A percentile compares a stretch with the other conserved stretches of the same genome.
phyloP scores from a whole-genome alignment of 169 alveolate genomes.

The Eimeria sp. region DNA sequence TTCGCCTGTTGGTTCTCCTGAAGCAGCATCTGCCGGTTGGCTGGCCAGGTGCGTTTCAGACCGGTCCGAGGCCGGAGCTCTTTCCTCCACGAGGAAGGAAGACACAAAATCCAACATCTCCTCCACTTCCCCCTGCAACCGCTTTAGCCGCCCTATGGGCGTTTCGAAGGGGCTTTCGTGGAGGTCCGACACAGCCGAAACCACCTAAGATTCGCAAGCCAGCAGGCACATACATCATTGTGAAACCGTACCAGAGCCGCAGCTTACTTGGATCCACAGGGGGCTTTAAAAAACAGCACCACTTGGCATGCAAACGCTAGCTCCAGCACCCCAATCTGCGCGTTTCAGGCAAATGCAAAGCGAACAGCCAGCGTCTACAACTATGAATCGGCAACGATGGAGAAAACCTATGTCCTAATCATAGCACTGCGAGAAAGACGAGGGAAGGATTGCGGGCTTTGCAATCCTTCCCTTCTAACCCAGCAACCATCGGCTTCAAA shows the following conservation, averaged over 20 bases:
- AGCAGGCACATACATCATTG: not conserved
- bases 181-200: not conserved
- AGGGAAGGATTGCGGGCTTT: not conserved
- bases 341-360: not conserved
- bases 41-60: not conserved
- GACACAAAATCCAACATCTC: slow-evolving; percentile 80
- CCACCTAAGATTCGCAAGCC: not conserved
- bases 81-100: slow-evolving; percentile 71
- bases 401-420: not conserved
- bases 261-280: not conserved
- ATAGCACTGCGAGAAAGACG: not conserved
- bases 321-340: not conserved
- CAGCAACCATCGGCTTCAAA: not conserved
- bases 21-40: not conserved
- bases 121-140: slow-evolving; percentile 82
- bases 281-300: not conserved
- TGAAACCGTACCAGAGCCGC: not conserved
- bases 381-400: not conserved
- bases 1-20: not conserved
- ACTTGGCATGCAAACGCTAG: not conserved
- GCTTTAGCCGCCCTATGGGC: slow-evolving; percentile 77
- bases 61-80: slow-evolving; percentile 27
- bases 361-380: not conserved
- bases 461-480: not conserved
- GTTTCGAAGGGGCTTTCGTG: slow-evolving; percentile 59